These are phyloP conservation scores for Heliosperma pusillum DNA, from an alignment of 148 eudicot species.

Conservation along the genomic window DNA sequence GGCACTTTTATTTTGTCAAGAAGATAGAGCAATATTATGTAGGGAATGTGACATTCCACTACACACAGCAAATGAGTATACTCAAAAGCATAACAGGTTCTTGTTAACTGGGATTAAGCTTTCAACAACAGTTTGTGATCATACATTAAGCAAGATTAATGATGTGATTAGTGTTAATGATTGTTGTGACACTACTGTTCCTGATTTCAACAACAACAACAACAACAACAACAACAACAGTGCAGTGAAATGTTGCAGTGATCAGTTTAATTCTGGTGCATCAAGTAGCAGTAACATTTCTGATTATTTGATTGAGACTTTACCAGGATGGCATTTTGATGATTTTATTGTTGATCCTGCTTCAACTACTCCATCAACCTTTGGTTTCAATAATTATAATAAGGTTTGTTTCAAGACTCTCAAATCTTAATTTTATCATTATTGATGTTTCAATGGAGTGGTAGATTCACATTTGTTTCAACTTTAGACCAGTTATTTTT, in stretches of 20 bases:
- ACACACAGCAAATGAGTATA: slow-evolving; percentile 64
- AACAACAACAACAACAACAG: background rate
- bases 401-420: slow-evolving; percentile 35
- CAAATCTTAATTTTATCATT: background rate
- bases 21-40: slow-evolving; percentile 74
- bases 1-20: slow-evolving; percentile 78
- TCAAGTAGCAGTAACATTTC: slow-evolving; percentile 50
- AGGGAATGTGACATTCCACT: slow-evolving; percentile 65
- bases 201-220: slow-evolving; percentile 27
- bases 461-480: no score
- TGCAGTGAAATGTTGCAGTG: background rate
- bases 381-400: slow-evolving; percentile 18
- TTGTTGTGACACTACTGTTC: slow-evolving; percentile 25
- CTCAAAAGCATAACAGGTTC: slow-evolving; percentile 63
- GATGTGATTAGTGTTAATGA: background rate
- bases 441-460: no score
- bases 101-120: slow-evolving; percentile 68
- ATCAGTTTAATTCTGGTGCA: slow-evolving; percentile 21
- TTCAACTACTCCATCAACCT: slow-evolving; percentile 24
- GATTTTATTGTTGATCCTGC: slow-evolving; percentile 54
- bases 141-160: background rate
- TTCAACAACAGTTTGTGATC: slow-evolving; percentile 23
- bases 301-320: slow-evolving; percentile 65
- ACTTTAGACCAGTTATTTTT: no score
- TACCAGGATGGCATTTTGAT: slow-evolving; percentile 87